Percentiles rank a stretch among this genome's conserved stretches.
Conservation (phyloP, 106 monocot genomes). For the Agapanthus africanus region DNA sequence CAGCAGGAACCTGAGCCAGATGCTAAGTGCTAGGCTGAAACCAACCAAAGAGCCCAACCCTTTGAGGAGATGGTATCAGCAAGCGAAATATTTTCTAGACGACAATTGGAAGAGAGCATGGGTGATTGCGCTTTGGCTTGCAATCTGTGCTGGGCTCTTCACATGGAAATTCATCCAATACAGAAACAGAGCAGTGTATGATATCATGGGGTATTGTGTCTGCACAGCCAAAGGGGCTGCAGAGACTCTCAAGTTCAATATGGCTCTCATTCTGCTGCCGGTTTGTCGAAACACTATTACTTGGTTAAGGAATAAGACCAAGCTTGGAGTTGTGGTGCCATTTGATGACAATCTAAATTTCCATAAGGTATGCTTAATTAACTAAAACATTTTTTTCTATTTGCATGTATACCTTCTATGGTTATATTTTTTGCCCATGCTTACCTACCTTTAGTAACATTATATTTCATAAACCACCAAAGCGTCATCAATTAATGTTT, state of each 20-base stretch:
- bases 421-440: background rate
- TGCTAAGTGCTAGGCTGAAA: constrained; percentile 79
- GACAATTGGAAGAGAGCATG: constrained; percentile 85
- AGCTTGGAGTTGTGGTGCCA: constrained; percentile 44
- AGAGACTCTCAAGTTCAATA: constrained; percentile 91
- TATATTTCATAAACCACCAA: background rate
- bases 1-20: constrained; percentile 79
- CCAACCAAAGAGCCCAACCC: constrained; percentile 75
- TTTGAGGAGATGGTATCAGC: constrained; percentile 35
- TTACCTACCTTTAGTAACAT: too few species aligned
- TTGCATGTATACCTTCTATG: background rate
- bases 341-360: constrained; percentile 95
- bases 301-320: constrained; percentile 78
- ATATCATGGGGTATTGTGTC: constrained; percentile 95
- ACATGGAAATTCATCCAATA: constrained; percentile 89
- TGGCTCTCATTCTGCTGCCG: constrained; percentile 88
- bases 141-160: constrained; percentile 58
- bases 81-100: constrained; percentile 50
- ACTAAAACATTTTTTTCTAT: constrained; percentile 18
- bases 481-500: background rate
- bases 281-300: constrained; percentile 96
- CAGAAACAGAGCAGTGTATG: constrained; percentile 49
- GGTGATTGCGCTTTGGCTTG: constrained; percentile 71
- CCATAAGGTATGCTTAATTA: constrained; percentile 49
- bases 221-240: constrained; percentile 86